A percentile compares a stretch with the other conserved stretches of the same genome.
Conservation (phyloP, 1,284 basidiomycete species). For the Puccinia hordei region DNA sequence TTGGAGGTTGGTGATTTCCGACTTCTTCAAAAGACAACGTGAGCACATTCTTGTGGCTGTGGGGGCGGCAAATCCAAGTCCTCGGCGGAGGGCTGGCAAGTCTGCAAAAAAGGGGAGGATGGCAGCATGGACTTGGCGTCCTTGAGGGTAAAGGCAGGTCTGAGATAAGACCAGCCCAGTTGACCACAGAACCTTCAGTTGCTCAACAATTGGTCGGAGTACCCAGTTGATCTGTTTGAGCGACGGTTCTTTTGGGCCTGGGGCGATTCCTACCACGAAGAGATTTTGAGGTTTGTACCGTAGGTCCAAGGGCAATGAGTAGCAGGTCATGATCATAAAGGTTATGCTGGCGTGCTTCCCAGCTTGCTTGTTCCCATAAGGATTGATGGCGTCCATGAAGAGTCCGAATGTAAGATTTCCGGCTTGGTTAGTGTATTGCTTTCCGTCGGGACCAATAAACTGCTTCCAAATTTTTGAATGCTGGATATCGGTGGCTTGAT, state of each 20-base stretch:
- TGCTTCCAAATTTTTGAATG: conserved; percentile 33
- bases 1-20: conserved; percentile 23
- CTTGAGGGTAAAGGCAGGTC: conserved; percentile 38
- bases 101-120: conserved; percentile 51
- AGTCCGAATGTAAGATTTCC: conserved; percentile 34
- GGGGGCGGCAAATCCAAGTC: conserved; percentile 46
- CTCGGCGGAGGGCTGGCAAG: conserved; percentile 51
- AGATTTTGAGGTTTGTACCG: conserved; percentile 60
- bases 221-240: conserved; percentile 57
- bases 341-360: conserved; percentile 29
- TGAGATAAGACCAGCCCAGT: not conserved
- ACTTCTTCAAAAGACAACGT: conserved; percentile 34
- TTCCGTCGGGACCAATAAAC: conserved; percentile 22
- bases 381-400: conserved; percentile 13
- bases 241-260: conserved; percentile 54
- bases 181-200: conserved; percentile 52
- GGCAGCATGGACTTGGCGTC: conserved; percentile 58
- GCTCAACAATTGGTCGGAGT: conserved; percentile 57
- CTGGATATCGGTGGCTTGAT: conserved; percentile 27
- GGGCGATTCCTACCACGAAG: conserved; percentile 61
- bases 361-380: not conserved
- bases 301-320: conserved; percentile 55
- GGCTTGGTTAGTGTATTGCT: not conserved
- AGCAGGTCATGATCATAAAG: conserved; percentile 31
- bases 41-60: conserved; percentile 49